Evolutionary conservation across 371 early-diverging fungal genomes (phyloP), one percentile per base, ranked within the genome.

Genomic region (Lichtheimia hyalospora): DNA sequence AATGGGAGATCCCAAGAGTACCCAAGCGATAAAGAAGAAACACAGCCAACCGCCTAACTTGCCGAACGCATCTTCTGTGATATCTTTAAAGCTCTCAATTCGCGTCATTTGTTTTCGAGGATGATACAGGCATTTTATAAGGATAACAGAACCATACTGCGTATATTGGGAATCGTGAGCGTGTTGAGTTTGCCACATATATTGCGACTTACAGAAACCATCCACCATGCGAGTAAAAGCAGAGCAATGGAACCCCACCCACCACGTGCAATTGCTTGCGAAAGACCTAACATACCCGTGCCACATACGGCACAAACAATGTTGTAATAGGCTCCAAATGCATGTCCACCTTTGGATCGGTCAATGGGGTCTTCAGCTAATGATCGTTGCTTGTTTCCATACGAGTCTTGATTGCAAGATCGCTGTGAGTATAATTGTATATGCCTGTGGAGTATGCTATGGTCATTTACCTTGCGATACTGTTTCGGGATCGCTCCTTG

Each of bases 221-320:
- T 89, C 15, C 77, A 59, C 54, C 90, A 92, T 6, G 91, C 83
- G 20, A 94, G 74, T 12, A 86, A 68, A 13, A 96, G 76, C 58
- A 93, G 77, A 16, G 84, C 28, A 2, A 92, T 56, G 34, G 89
- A 90, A 18, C 86, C 61, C 92, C 93, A 94, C 10, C 93, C 93
- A 42, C 89, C 84, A 52, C 87, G 84, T 25, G 74, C 81, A 20
- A 94, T 70, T 6, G 92, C 88, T 54, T 82, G 86, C 6, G 94
- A 91, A 6, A 94, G 73, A 52, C 91, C 92, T 14, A 93, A 77
- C 20, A 90, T 84, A 16, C 95, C 95, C 8, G 89, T 86, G 25
- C 94, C 94, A 3, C 89, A 89, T 6, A 91, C 82, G 13, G 90
- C 86, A 73, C 92, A 88, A 39, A 87, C 85, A 14, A 87, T 67